Base-by-base conservation (phyloP, 2,329 filamentous ascomycete species). In the Pseudogymnoascus sp. region DNA sequence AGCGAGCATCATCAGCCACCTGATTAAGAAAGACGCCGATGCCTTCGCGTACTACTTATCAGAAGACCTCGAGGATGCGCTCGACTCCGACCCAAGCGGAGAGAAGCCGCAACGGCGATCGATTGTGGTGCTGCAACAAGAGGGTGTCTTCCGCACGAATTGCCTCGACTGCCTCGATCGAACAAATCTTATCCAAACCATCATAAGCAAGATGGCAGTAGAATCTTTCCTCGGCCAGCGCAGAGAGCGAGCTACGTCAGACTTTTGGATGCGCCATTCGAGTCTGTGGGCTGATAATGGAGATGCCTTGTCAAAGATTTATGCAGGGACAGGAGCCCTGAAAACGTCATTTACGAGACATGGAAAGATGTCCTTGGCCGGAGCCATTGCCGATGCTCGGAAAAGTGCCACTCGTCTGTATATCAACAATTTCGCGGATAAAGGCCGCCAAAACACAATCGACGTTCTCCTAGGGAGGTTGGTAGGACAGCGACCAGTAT, bases 211-310 rank as follows among this genome's bases (percentile, higher is more conserved):
- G 71, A 93, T 97, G 89, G 92, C 92, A 0, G 81, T 97, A 19
- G 92, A 96, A 73, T 81, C 88, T 0, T 98, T 98, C 70, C 78
- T 99, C 3, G 77, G 78, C 13, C 92, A 96, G 69, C 83, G 88
- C 66, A 83, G 82, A 25, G 86, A 91, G 68, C 82, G 80, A 66
- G 88, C 90, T 0, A 81, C 83, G 8, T 84, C 87, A 0, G 93
- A 98, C 72, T 93, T 98, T 71, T 96, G 93, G 90, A 89, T 91
- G 77, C 83, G 91, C 60, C 95, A 99, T 77, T 93, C 92, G 7
- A 95, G 87, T 66, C 81, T 99, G 1, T 99, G 95, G 95, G 95
- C 95, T 36, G 95, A 99, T 75, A 98, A 97, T 73, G 95, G 95
- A 21, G 95, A 99, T 78, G 89, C 90, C 5, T 77, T 99, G 60